Base-by-base conservation (phyloP, 2,329 filamentous ascomycete species). In the Tolypocladium paradoxum region DNA sequence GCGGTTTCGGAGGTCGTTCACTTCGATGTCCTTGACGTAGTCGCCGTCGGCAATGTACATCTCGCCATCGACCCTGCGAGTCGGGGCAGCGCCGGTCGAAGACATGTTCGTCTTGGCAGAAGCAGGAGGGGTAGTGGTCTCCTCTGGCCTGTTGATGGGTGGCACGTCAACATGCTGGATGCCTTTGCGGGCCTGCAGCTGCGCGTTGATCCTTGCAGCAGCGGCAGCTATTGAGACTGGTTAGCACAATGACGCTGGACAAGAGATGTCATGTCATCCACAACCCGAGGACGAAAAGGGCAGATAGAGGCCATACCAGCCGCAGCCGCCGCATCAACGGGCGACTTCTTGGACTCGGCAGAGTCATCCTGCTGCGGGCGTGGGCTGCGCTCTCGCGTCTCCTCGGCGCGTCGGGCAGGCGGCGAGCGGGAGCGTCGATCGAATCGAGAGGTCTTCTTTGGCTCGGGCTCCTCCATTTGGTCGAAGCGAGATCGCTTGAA, bases 21-120 rank as follows among this genome's bases (percentile, higher is more conserved):
- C 90, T 76, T 97, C 93, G 66, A 99, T 96, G 67, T 99, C 93
- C 72, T 95, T 93, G 73, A 99, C 97, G 70, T 88, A 97, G 73
- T 99, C 93, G 64, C 93, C 93, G 68, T 97, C 93, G 57, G 91
- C 87, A 62, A 95, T 87, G 68, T 97, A 97, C 68, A 96, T 87
- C 64, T 95, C 90, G 63, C 86, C 84, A 64, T 92, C 90, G 69
- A 95, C 79, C 56, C 82, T 82, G 40, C 76, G 76, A 22, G 73
- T 70, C 22, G 65, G 60, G 51, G 61, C 61, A 43, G 72, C 68
- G 48, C 59, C 60, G 54, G 63, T 64, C 2, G 62, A 56, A 22
- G 65, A 59, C 27, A 68, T 60, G 45, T 65, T 58, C 4, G 69
- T 63, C 46, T 73, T 73, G n/a, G 73, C 68, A 46, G 71, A 47